Percentiles rank a stretch among this genome's conserved stretches.
Conservation (phyloP, 345 rosid genomes). For the Ceriops zippeliana region DNA sequence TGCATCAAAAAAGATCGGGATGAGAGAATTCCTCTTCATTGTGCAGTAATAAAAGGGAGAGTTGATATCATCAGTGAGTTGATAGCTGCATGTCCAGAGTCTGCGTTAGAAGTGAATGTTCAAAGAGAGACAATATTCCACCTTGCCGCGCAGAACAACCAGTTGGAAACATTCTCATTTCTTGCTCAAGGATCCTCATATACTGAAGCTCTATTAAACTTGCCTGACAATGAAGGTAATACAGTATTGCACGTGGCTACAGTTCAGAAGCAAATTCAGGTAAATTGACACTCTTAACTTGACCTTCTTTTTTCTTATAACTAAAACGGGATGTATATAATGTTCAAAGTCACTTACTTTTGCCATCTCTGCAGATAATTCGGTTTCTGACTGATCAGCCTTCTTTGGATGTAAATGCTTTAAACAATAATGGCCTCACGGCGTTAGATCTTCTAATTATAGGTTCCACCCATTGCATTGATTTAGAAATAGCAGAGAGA, state of each 20-base stretch:
- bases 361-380: not conserved
- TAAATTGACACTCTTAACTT: not conserved
- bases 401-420: not conserved
- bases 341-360: too few relatives aligned
- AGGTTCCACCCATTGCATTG: not conserved
- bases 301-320: too few relatives aligned
- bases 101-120: slow-evolving; percentile 1
- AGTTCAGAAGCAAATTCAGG: slow-evolving; percentile 15
- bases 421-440: not conserved
- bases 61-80: slow-evolving; percentile 1
- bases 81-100: slow-evolving; percentile 7
- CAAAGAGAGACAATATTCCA: slow-evolving; percentile 13
- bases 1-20: slow-evolving; percentile 11
- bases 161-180: slow-evolving; percentile 7
- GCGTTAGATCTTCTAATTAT: not conserved
- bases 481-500: not conserved
- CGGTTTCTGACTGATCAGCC: not conserved
- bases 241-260: slow-evolving; percentile 15
- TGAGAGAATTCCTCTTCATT: slow-evolving; percentile 13
- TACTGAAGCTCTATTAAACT: slow-evolving; percentile 2
- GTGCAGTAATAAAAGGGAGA: slow-evolving; percentile 12
- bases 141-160: slow-evolving; percentile 10
- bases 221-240: slow-evolving; percentile 14
- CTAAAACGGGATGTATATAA: too few relatives aligned
- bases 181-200: not conserved